phyloP scores from a whole-genome alignment of 2,329 filamentous ascomycete species.

The Blumeriella jaapii region DNA sequence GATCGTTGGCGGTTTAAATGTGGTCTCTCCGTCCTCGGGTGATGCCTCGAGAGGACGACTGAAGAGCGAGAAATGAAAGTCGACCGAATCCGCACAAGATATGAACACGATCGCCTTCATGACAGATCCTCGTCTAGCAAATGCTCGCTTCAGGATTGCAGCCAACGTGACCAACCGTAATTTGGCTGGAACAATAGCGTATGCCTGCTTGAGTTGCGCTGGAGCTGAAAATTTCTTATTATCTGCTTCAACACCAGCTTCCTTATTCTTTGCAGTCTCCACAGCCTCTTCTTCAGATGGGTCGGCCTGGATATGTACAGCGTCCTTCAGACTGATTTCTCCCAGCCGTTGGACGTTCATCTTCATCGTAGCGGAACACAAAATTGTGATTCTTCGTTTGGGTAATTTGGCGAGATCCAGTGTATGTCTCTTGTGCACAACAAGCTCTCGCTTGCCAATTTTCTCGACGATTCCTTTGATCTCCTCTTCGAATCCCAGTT shows the following conservation, averaged over 20 bases:
- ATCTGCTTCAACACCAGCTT: conserved; percentile 34
- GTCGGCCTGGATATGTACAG: conserved; percentile 71
- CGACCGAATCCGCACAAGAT: conserved; percentile 90
- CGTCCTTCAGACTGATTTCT: conserved; percentile 90
- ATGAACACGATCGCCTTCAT: conserved; percentile 98
- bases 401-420: conserved; percentile 51
- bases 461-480: conserved; percentile 76
- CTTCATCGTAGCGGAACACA: conserved; percentile 97
- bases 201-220: conserved; percentile 87
- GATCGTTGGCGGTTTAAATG: conserved; percentile 24
- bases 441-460: conserved; percentile 53
- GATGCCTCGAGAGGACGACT: conserved; percentile 27
- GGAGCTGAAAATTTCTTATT: conserved; percentile 63
- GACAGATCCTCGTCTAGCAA: conserved; percentile 76
- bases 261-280: conserved; percentile 40
- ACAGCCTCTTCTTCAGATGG: conserved; percentile 35
- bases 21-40: conserved; percentile 25
- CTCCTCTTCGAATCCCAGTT: conserved; percentile 92
- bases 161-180: conserved; percentile 80
- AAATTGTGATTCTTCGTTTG: conserved; percentile 67
- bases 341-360: conserved; percentile 91
- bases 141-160: conserved; percentile 73
- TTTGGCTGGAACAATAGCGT: conserved; percentile 79
- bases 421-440: conserved; percentile 47
- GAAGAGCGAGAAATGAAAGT: conserved; percentile 88